Evolutionary conservation across 139 green algal genomes (phyloP).

Genomic region (Haematococcus lacustris): DNA sequence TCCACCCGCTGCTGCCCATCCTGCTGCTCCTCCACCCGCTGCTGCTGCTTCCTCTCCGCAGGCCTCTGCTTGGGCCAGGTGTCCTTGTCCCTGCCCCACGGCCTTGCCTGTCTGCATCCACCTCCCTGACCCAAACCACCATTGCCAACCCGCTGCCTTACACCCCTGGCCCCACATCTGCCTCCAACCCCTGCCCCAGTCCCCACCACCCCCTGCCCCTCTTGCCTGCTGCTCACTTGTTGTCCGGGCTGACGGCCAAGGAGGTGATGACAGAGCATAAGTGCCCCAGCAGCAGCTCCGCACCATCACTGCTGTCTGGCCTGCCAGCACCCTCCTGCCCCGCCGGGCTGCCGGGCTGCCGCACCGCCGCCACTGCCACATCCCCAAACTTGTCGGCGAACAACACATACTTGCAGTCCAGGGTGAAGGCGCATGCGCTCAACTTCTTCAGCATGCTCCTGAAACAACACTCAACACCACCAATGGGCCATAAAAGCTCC

Average conservation of each 20-base stretch:
- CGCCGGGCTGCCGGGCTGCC: too few relatives aligned
- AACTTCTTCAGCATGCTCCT: constrained; percentile 66
- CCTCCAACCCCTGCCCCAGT: background rate
- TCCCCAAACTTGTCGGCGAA: constrained; percentile 85
- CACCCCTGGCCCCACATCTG: background rate
- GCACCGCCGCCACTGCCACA: constrained; percentile 29
- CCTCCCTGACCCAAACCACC: background rate
- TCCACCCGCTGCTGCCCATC: too few relatives aligned
- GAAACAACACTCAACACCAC: too few relatives aligned
- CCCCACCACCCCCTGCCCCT: background rate
- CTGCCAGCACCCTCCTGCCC: background rate
- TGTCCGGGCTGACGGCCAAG: constrained; percentile 40
- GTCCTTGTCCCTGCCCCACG: background rate
- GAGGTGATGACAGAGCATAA: constrained; percentile 72
- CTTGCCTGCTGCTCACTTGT: constrained; percentile 16
- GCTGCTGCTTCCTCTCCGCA: background rate
- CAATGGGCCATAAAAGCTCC: too few relatives aligned
- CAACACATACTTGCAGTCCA: constrained; percentile 33
- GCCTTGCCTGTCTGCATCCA: background rate
- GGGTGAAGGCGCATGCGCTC: constrained; percentile 51
- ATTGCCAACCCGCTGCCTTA: background rate
- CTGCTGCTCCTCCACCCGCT: too few relatives aligned
- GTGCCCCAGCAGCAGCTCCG: constrained; percentile 68
- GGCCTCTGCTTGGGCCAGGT: background rate
- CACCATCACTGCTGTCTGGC: constrained; percentile 1